Conservation (phyloP, 441 rosid species). For the Jatropha multifida region DNA sequence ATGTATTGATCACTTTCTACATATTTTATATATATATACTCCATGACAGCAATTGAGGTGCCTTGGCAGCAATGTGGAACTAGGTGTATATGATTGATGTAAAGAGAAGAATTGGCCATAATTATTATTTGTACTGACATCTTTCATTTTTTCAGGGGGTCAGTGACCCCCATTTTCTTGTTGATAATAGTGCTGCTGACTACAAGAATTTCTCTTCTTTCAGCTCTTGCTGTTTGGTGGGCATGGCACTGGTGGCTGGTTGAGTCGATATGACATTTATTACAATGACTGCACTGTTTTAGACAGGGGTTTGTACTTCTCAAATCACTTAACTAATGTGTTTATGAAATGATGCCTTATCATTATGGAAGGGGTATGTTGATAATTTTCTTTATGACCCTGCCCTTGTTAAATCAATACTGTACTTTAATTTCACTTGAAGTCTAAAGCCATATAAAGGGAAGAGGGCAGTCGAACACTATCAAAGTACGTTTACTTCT, state of each 20-base stretch:
- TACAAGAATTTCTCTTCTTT: conserved; percentile 24
- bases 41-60: background rate
- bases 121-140: background rate
- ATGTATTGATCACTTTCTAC: background rate
- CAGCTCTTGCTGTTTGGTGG: conserved; percentile 99
- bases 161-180: background rate
- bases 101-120: background rate
- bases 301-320: conserved; percentile 67
- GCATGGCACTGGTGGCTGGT: conserved; percentile 99
- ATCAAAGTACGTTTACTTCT: background rate
- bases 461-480: background rate
- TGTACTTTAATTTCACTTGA: background rate
- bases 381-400: background rate
- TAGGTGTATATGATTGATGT: background rate
- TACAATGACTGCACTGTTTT: conserved; percentile 84
- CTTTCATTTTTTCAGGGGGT: background rate
- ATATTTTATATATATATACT: background rate
- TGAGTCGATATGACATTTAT: conserved; percentile 96
- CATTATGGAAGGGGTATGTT: background rate
- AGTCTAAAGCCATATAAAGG: background rate
- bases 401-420: background rate
- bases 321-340: background rate
- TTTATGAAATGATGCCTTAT: background rate
- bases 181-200: conserved; percentile 13
- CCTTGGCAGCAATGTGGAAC: background rate